phyloP scores from a whole-genome alignment of 2,329 filamentous ascomycete species.

The Grosmannia clavigera region DNA sequence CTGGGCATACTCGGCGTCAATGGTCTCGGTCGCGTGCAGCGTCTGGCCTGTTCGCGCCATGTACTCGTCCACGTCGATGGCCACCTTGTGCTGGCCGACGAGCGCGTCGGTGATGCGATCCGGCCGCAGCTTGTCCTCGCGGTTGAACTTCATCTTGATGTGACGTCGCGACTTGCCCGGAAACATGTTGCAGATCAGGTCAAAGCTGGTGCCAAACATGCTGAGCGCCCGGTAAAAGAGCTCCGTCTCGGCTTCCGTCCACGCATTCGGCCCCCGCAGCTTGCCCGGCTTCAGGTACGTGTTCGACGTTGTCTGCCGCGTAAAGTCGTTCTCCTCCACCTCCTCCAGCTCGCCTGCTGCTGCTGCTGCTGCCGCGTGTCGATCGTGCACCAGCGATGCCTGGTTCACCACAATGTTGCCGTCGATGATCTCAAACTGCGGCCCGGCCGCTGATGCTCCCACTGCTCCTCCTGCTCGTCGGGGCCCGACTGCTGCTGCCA shows the following conservation, averaged over 20 bases:
- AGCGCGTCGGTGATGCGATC: conserved; percentile 51
- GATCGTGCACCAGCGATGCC: conserved; percentile 53
- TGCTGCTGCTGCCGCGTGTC: conserved; percentile 49
- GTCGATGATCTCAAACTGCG: conserved; percentile 52
- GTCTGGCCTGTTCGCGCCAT: conserved; percentile 38
- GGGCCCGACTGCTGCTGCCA: conserved; percentile 1
- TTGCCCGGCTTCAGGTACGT: conserved; percentile 53
- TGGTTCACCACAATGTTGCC: conserved; percentile 63
- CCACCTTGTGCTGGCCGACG: conserved; percentile 42
- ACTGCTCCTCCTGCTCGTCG: neutral
- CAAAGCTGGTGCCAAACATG: conserved; percentile 75
- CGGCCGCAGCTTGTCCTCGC: conserved; percentile 59
- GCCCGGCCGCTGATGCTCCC: conserved; percentile 25
- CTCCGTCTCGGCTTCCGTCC: conserved; percentile 60
- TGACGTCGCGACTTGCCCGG: conserved; percentile 57
- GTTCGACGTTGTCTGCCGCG: conserved; percentile 53
- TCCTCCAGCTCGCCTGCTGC: conserved; percentile 42
- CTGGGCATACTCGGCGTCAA: conserved; percentile 38
- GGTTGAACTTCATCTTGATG: conserved; percentile 73
- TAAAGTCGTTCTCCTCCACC: conserved; percentile 69
- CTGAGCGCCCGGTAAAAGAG: conserved; percentile 62
- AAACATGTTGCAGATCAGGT: conserved; percentile 68
- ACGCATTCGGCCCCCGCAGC: conserved; percentile 50
- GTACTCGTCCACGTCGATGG: conserved; percentile 50
- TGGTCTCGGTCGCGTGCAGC: conserved; percentile 42